Base-by-base conservation (phyloP, 2,329 filamentous ascomycete species). In the Geosmithia putterillii region DNA sequence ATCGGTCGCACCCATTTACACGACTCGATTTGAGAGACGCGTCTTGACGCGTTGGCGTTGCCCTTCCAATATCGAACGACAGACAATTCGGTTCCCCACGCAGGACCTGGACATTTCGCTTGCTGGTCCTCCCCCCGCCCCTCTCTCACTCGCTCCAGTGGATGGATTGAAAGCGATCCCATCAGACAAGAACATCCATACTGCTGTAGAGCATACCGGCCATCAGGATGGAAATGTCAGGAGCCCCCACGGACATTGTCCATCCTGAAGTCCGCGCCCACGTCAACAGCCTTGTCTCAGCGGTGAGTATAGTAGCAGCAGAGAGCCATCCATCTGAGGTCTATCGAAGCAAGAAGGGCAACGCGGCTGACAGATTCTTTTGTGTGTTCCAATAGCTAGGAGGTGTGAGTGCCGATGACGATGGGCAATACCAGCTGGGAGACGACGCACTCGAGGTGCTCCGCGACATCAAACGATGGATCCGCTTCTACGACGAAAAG, bases 221-320 rank as follows among this genome's bases (percentile, higher is more conserved):
- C 43, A 28, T 46, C 48, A 52, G 42, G 44, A 81, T 81, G 77
- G 76, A 80, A 59, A 54, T 66, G 46, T 59, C 57, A 49, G 73
- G 76, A 42, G 67, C 61, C 45, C 58, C 61, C 45, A 65, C 61
- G 50, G 77, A 80, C 57, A 71, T 83, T 46, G 84, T 96, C 45
- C 88, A 96, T 59, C 86, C 88, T 37, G 86, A 95, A 67, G 87
- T 95, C 55, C 83, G 89, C 57, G 88, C 89, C 22, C 86, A 95
- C 64, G 81, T 98, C 57, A 90, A 86, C 66, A 94, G 86, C 66
- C 79, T 98, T 25, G 85, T 95, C 50, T 90, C 89, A 57, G 92
- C 92, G 48, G 89, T 94, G 72, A 58, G 83, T 74, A 47, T 40
- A 18, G 17, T 19, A 28, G 32, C 23, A 39, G 36, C 36, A 18